These are phyloP conservation scores for Dichomitus squalens DNA, from an alignment of 1,284 basidiomycete species.

Conservation along the genomic window DNA sequence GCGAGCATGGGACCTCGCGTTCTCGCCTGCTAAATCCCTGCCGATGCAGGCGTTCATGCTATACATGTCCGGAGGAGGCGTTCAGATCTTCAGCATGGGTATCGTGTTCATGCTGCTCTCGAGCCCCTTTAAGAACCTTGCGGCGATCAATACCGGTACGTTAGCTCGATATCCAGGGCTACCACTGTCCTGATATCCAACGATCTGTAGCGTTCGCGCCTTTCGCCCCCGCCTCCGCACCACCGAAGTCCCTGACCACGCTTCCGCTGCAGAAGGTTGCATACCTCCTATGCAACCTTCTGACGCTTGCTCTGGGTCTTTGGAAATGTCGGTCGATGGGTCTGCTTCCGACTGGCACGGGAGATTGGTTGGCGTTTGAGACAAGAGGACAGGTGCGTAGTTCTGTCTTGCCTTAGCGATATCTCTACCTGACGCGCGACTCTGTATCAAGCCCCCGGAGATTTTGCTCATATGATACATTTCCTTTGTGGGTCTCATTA, in stretches of 20 bases:
- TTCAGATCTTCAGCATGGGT: slow-evolving; percentile 93
- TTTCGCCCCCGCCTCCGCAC: slow-evolving; percentile 58
- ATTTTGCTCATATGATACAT: slow-evolving; percentile 19
- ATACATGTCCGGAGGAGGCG: slow-evolving; percentile 92
- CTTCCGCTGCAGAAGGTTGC: slow-evolving; percentile 68
- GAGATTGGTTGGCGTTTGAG: slow-evolving; percentile 93
- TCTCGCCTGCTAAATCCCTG: slow-evolving; percentile 82
- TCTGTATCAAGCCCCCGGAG: slow-evolving; percentile 18
- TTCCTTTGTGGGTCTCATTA: neutral
- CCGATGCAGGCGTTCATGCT: slow-evolving; percentile 97
- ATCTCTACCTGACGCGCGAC: neutral
- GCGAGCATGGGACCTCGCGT: slow-evolving; percentile 87
- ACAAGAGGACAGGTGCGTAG: slow-evolving; percentile 66
- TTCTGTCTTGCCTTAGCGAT: neutral
- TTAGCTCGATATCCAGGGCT: slow-evolving; percentile 3
- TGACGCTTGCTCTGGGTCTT: slow-evolving; percentile 78
- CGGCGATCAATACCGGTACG: slow-evolving; percentile 75
- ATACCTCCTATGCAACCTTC: slow-evolving; percentile 70
- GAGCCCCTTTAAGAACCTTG: slow-evolving; percentile 79
- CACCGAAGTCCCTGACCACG: slow-evolving; percentile 53
- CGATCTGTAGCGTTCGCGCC: slow-evolving; percentile 57
- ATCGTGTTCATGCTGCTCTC: slow-evolving; percentile 90
- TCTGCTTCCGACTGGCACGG: slow-evolving; percentile 82
- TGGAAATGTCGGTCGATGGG: slow-evolving; percentile 94
- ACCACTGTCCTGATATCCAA: neutral